Conservation (phyloP, 306 rosid genomes). For the Dryas octopetala region DNA sequence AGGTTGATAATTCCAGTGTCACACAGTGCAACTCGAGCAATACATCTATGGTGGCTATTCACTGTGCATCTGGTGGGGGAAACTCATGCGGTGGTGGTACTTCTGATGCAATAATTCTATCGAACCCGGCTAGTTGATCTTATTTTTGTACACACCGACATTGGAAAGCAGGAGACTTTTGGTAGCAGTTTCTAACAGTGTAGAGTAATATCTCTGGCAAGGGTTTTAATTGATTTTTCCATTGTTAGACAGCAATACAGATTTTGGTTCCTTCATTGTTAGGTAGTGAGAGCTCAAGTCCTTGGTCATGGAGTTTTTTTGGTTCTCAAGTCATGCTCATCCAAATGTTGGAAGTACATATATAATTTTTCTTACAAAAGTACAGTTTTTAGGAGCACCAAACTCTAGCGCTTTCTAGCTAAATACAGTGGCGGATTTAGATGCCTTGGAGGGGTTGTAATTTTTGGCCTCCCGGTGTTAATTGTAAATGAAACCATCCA, state of each 20-base stretch:
- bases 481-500: conserved; percentile 34
- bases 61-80: conserved; percentile 42
- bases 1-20: conserved; percentile 36
- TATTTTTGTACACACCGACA: conserved; percentile 25
- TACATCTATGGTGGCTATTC: conserved; percentile 43
- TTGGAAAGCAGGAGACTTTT: conserved; percentile 25
- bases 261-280: not conserved
- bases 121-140: conserved; percentile 52
- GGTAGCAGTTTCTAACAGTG: conserved; percentile 24
- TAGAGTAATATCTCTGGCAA: not conserved
- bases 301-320: not conserved
- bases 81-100: conserved; percentile 41
- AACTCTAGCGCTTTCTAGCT: conserved; percentile 10
- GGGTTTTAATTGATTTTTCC: conserved; percentile 7
- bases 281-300: not conserved
- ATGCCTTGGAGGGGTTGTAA: conserved; percentile 32
- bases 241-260: conserved; percentile 8
- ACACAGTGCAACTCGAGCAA: conserved; percentile 36
- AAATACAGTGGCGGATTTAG: not conserved
- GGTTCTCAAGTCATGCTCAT: not conserved
- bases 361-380: not conserved
- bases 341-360: conserved; percentile 6
- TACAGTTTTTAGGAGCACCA: conserved; percentile 4
- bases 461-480: conserved; percentile 34
- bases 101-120: conserved; percentile 44